phyloP scores from a whole-genome alignment of 371 early-diverging fungal genomes.

The Mortierella sp. region DNA sequence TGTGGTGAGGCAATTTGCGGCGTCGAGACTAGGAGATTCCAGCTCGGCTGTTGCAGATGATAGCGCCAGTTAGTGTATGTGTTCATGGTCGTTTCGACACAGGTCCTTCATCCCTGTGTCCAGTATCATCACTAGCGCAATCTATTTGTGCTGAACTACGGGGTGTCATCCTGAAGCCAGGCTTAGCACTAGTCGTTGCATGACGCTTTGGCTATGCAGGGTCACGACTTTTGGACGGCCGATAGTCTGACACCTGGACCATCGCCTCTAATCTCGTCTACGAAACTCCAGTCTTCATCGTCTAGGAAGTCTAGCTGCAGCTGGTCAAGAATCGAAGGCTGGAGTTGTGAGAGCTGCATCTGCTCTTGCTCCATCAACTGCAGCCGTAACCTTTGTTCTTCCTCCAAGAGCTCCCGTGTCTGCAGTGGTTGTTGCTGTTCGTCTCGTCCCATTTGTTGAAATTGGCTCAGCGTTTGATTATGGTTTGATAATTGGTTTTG shows the following conservation, averaged over 20 bases:
- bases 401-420: conserved; percentile 11
- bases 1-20: too few species aligned
- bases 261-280: conserved; percentile 39
- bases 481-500: neutral
- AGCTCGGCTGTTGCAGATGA: too few species aligned
- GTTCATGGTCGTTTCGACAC: too few species aligned
- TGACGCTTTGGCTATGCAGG: too few species aligned
- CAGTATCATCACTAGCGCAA: too few species aligned
- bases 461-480: neutral
- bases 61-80: too few species aligned
- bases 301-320: conserved; percentile 46
- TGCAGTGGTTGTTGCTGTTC: conserved; percentile 8
- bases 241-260: neutral
- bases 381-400: conserved; percentile 30
- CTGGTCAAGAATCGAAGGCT: conserved; percentile 29
- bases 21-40: too few species aligned
- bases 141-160: too few species aligned
- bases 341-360: conserved; percentile 40
- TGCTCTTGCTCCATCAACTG: conserved; percentile 48
- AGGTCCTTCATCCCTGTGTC: too few species aligned
- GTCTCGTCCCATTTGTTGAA: neutral
- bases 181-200: too few species aligned
- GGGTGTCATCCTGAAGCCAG: too few species aligned
- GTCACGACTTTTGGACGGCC: neutral
- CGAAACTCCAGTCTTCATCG: conserved; percentile 48